Conservation (phyloP, 192 early-diverging fungal species). For the Entrophospora sp. region DNA sequence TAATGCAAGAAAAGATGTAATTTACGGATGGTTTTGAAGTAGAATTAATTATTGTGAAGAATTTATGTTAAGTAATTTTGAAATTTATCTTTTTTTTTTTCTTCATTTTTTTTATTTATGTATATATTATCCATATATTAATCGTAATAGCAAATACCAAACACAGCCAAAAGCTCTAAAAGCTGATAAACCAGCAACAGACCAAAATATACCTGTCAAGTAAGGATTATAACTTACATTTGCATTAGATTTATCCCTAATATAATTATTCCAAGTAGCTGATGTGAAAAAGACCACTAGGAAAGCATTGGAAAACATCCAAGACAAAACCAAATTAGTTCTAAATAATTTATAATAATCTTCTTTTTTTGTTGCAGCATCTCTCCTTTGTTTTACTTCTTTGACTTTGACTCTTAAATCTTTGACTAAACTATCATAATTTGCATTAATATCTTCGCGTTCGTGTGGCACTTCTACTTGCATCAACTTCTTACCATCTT, state of each 20-base stretch:
- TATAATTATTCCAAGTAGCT: conserved; percentile 19
- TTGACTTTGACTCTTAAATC: conserved; percentile 41
- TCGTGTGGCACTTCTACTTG: conserved; percentile 38
- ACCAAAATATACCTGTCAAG: conserved; percentile 68
- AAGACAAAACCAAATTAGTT: conserved; percentile 61
- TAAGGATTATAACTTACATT: conserved; percentile 11
- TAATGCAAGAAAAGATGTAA: no score
- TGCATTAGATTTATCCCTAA: neutral
- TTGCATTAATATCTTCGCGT: conserved; percentile 34
- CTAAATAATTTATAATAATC: conserved; percentile 80
- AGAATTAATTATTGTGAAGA: no score
- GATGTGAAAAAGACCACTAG: conserved; percentile 59
- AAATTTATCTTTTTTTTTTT: no score
- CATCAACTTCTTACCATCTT: conserved; percentile 38
- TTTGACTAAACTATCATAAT: conserved; percentile 46
- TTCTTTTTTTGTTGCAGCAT: conserved; percentile 64
- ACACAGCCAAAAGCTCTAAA: conserved; percentile 70
- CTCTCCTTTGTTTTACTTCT: conserved; percentile 44
- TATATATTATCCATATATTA: conserved; percentile 59
- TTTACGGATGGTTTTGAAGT: no score
- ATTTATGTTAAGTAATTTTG: no score
- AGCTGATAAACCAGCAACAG: conserved; percentile 59
- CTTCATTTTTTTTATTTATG: no score
- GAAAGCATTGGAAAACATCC: conserved; percentile 65
- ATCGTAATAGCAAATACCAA: conserved; percentile 57